Evolutionary conservation across 768 basidiomycete genomes (phyloP).

Genomic region (Omphalotus guepiniiformis): DNA sequence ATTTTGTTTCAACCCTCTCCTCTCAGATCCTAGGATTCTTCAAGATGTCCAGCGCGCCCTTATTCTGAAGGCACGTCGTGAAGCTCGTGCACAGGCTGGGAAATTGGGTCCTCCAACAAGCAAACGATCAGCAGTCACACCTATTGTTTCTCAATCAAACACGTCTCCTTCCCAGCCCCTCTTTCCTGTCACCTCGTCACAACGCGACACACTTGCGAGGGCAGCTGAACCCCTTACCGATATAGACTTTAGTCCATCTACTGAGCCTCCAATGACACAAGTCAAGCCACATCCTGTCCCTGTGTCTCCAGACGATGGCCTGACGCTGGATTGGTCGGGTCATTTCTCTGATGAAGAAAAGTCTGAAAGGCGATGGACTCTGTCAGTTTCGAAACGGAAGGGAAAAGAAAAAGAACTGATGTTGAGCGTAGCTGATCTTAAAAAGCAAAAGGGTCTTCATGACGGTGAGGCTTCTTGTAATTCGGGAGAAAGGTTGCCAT

Average conservation of each 20-base stretch:
- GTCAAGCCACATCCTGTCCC: slow-evolving; percentile 54
- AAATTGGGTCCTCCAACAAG: slow-evolving; percentile 18
- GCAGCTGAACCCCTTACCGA: too few relatives aligned
- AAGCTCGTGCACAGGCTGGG: slow-evolving; percentile 49
- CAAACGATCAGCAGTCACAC: slow-evolving; percentile 23
- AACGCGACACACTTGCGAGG: slow-evolving; percentile 10
- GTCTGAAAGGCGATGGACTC: slow-evolving; percentile 56
- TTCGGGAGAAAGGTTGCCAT: background rate
- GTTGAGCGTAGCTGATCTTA: slow-evolving; percentile 39
- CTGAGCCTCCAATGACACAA: slow-evolving; percentile 30
- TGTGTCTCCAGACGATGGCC: slow-evolving; percentile 61
- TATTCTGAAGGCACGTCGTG: slow-evolving; percentile 68
- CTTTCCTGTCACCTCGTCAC: slow-evolving; percentile 18
- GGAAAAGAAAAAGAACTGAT: slow-evolving; percentile 45
- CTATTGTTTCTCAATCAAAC: slow-evolving; percentile 27
- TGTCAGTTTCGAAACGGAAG: slow-evolving; percentile 56
- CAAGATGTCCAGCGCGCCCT: slow-evolving; percentile 78
- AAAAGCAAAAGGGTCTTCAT: slow-evolving; percentile 58
- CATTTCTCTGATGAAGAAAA: slow-evolving; percentile 42
- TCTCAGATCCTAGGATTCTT: slow-evolving; percentile 69
- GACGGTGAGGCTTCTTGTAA: slow-evolving; percentile 36
- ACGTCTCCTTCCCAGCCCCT: slow-evolving; percentile 23
- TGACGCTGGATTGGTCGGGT: slow-evolving; percentile 74
- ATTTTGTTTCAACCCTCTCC: background rate
- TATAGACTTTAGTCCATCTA: slow-evolving; percentile 69